Evolutionary conservation across 2,329 filamentous ascomycete genomes (phyloP).

Genomic region (Colletotrichum euphorbiae): DNA sequence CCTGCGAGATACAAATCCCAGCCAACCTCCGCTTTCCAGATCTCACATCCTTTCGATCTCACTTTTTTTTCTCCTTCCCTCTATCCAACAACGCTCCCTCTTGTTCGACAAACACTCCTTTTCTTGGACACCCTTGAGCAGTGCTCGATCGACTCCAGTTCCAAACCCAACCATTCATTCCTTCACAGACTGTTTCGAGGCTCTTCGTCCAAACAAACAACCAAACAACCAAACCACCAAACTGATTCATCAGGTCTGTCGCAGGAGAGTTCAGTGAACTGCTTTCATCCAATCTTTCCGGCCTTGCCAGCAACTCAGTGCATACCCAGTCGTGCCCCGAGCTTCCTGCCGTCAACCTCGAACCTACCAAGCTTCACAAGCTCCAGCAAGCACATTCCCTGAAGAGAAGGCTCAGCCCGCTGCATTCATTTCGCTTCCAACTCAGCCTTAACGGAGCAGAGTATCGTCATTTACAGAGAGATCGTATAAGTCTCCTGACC

Average conservation of each 20-base stretch:
- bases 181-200: slow-evolving; percentile 30
- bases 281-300: slow-evolving; percentile 33
- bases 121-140: slow-evolving; percentile 34
- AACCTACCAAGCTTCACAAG: slow-evolving; percentile 22
- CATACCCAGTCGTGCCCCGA: slow-evolving; percentile 36
- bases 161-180: slow-evolving; percentile 34
- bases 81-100: slow-evolving; percentile 37
- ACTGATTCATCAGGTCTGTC: slow-evolving; percentile 32
- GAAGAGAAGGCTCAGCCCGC: slow-evolving; percentile 25
- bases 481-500: slow-evolving; percentile 24
- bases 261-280: slow-evolving; percentile 40
- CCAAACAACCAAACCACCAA: not conserved
- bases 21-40: slow-evolving; percentile 31
- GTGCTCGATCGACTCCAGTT: slow-evolving; percentile 36
- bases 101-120: slow-evolving; percentile 40
- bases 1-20: slow-evolving; percentile 35
- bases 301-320: slow-evolving; percentile 19
- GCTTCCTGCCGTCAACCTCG: slow-evolving; percentile 28
- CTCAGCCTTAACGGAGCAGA: slow-evolving; percentile 25
- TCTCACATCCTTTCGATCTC: slow-evolving; percentile 2
- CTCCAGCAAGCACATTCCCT: slow-evolving; percentile 38
- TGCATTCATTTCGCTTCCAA: slow-evolving; percentile 40
- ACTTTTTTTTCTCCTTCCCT: slow-evolving; percentile 14
- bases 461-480: slow-evolving; percentile 15
- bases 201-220: slow-evolving; percentile 23